Evolutionary conservation across 306 rosid genomes (phyloP).

Genomic region (Vigna mungo): DNA sequence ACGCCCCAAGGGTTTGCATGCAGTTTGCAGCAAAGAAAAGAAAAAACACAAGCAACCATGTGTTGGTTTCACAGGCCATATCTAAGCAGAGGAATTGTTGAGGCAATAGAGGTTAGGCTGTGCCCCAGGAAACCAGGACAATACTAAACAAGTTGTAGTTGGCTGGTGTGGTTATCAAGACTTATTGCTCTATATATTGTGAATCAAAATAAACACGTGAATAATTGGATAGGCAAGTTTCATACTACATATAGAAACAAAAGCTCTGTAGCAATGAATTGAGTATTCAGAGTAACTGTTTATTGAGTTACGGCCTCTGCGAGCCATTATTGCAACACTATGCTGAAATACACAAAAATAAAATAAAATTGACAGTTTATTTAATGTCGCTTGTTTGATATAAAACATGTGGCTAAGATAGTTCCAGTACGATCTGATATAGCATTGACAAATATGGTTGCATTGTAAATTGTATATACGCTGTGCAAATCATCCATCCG

Average conservation of each 20-base stretch:
- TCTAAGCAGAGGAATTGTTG: not conserved
- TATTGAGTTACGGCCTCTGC: not conserved
- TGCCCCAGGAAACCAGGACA: not conserved
- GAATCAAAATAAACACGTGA: not conserved
- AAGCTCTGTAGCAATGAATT: not conserved
- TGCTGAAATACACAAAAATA: no score
- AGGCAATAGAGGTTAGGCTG: not conserved
- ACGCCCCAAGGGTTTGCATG: slow-evolving; percentile 32
- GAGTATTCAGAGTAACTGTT: not conserved
- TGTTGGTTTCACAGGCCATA: slow-evolving; percentile 9
- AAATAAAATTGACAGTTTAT: not conserved
- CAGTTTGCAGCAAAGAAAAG: slow-evolving; percentile 28
- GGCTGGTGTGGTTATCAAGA: not conserved
- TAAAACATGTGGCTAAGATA: slow-evolving; percentile 8
- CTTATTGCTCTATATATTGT: not conserved
- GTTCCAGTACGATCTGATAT: no score
- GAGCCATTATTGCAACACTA: not conserved
- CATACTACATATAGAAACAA: not conserved
- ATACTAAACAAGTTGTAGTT: not conserved
- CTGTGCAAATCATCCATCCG: not conserved
- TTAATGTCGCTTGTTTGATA: not conserved
- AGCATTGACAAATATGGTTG: not conserved
- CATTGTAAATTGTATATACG: not conserved
- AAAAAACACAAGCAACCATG: slow-evolving; percentile 26
- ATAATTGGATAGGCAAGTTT: not conserved